phyloP scores from a whole-genome alignment of 495 filamentous ascomycete genomes.

The Trichoderma parareesei region DNA sequence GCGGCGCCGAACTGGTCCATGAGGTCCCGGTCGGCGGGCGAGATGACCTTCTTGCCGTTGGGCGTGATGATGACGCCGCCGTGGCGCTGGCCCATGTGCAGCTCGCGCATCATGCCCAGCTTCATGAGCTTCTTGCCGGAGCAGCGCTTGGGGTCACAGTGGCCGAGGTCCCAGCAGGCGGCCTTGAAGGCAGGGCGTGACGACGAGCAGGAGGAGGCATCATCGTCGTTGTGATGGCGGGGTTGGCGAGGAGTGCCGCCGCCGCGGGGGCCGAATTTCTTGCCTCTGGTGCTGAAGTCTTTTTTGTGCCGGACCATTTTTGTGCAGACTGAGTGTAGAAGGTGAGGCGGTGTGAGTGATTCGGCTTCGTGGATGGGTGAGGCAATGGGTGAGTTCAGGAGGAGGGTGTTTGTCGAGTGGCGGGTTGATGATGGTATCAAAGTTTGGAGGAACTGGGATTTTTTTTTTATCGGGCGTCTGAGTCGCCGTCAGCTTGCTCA shows the following conservation, averaged over 20 bases:
- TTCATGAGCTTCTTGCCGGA: constrained; percentile 91
- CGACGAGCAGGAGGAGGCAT: constrained; percentile 14
- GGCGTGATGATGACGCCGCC: constrained; percentile 87
- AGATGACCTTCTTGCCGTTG: constrained; percentile 79
- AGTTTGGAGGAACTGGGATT: not conserved
- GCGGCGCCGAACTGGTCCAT: constrained; percentile 86
- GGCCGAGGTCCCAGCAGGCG: constrained; percentile 94
- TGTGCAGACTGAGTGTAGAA: no score
- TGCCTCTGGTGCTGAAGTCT: constrained; percentile 62
- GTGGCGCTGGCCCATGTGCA: constrained; percentile 84
- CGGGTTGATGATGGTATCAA: constrained; percentile 3
- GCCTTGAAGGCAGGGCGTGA: constrained; percentile 69
- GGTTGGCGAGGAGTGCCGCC: constrained; percentile 32
- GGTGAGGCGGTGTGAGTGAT: no score
- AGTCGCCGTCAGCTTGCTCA: not conserved
- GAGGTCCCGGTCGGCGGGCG: constrained; percentile 68
- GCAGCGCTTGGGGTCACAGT: constrained; percentile 95
- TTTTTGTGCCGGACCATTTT: constrained; percentile 91
- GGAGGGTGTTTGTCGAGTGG: not conserved
- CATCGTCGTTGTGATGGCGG: constrained; percentile 18
- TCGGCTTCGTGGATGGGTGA: not conserved
- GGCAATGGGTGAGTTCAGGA: not conserved
- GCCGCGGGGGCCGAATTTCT: constrained; percentile 46
- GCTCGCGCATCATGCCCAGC: constrained; percentile 85
- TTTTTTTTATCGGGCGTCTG: not conserved